These are phyloP conservation scores for Geranium rotundifolium DNA, from an alignment of 345 rosid species.

Conservation along the genomic window DNA sequence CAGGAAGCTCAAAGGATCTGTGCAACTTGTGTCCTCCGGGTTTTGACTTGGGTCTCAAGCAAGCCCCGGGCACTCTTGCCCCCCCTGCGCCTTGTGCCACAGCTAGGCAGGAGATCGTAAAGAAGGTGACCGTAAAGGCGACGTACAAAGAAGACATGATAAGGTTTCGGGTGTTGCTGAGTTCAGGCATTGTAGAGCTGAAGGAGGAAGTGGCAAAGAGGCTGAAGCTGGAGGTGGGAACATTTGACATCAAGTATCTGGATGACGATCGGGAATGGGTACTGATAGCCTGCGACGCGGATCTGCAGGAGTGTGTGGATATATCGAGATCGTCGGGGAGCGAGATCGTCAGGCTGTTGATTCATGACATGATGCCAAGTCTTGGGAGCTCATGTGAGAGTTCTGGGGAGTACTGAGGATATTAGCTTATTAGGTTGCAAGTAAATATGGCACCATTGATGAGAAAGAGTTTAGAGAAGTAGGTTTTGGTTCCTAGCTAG, in stretches of 20 bases:
- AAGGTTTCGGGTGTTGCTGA: conserved; percentile 53
- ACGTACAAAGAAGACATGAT: conserved; percentile 69
- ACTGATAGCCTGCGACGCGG: conserved; percentile 68
- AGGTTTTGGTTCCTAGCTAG: no score
- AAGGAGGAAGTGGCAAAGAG: conserved; percentile 81
- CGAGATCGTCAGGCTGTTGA: conserved; percentile 45
- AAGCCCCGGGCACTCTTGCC: conserved; percentile 14
- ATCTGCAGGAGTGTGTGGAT: conserved; percentile 71
- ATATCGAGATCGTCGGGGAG: conserved; percentile 51
- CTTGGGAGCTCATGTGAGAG: conserved; percentile 91
- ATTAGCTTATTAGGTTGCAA: no score
- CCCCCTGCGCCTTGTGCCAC: conserved; percentile 19
- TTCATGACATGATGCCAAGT: conserved; percentile 51
- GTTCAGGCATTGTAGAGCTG: conserved; percentile 46
- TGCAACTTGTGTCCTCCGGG: conserved; percentile 44
- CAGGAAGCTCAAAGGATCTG: conserved; percentile 80
- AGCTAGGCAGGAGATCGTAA: conserved; percentile 23
- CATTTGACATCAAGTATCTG: conserved; percentile 70
- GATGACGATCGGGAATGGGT: conserved; percentile 87
- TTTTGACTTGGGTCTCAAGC: neutral
- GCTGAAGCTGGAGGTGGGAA: conserved; percentile 60
- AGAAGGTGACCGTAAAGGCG: conserved; percentile 55
- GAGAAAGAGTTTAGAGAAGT: no score
- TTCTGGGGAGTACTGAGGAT: conserved; percentile 34
- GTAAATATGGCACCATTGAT: no score